Evolutionary conservation across 2,329 filamentous ascomycete genomes (phyloP), one percentile per base, ranked within the genome.

Genomic region (Shiraia sp.): DNA sequence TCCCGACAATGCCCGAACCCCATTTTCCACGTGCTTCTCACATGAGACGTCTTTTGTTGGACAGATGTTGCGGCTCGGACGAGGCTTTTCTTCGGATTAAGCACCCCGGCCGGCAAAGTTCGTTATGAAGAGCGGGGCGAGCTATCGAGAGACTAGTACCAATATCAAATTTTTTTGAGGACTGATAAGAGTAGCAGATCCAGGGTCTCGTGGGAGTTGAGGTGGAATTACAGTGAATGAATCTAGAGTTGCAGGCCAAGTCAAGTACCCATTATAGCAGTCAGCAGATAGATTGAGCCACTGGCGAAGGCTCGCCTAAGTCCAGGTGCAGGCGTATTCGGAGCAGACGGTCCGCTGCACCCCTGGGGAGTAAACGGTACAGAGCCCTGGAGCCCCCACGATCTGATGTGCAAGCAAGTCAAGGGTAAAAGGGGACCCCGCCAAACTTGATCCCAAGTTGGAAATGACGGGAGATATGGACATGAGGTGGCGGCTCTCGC

Each of bases 111-210:
- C 42, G 28, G 39, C 40, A 50, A 45, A 44, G 36, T 45, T 32
- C 13, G 28, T 16, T 34, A 13, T 28, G n/a, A 46, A 38, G 42
- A 57, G 57, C 53, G 57, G 57, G 57, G 54, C 56, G 47, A 47
- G 53, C 56, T 61, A 57, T 53, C 45, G 53, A 54, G 25, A 40
- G 40, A 46, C 46, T 58, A 56, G 45, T 31, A 43, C 40, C 40
- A 41, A 22, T 45, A 42, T 53, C 44, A 52, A 51, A 51, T 49
- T 51, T 53, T 59, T 54, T 43, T 42, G 47, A 54, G 46, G 47
- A 47, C 37, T 50, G 48, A 59, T 59, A 56, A 60, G 47, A 59
- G 56, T 59, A 60, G 57, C 55, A 53, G 57, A 49, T 34, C 45
- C 53, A 40, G 41, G 15, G 23, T 46, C 22, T 40, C 34, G 36